These are phyloP conservation scores for Cutaneotrichosporon spelunceum DNA, from an alignment of 1,284 basidiomycete genomes.

Conservation along the genomic window DNA sequence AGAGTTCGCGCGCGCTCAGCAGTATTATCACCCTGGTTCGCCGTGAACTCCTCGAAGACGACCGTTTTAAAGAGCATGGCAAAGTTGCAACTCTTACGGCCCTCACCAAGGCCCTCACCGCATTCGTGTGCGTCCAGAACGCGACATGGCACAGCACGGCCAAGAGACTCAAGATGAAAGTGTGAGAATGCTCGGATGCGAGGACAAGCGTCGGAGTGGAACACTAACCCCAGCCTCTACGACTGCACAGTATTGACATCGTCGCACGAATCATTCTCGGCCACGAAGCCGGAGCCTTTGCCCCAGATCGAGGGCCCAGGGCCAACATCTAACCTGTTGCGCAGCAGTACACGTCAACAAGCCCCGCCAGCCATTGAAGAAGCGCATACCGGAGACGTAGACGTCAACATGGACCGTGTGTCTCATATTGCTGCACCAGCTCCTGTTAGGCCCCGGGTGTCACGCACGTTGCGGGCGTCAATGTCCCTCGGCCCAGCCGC, in stretches of 20 bases:
- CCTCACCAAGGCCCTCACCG: constrained; percentile 56
- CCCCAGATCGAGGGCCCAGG: constrained; percentile 7
- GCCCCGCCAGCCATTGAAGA: neutral
- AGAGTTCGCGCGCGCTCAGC: constrained; percentile 54
- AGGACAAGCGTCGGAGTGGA: no score
- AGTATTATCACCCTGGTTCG: constrained; percentile 55
- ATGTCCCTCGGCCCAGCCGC: constrained; percentile 5
- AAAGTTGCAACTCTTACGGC: constrained; percentile 45
- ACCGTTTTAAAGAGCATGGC: constrained; percentile 44
- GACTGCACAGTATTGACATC: constrained; percentile 54
- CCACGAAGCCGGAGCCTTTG: constrained; percentile 5
- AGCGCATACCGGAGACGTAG: constrained; percentile 13
- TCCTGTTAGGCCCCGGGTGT: neutral
- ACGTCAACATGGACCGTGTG: constrained; percentile 15
- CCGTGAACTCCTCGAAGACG: constrained; percentile 52
- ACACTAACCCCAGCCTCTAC: constrained; percentile 41
- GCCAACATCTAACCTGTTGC: neutral
- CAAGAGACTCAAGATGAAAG: constrained; percentile 48
- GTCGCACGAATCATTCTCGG: constrained; percentile 32
- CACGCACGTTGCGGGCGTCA: neutral
- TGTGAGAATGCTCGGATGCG: constrained; percentile 36
- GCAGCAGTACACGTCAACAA: neutral
- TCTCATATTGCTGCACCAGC: neutral
- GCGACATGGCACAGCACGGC: constrained; percentile 53
- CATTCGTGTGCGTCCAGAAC: constrained; percentile 56